Evolutionary conservation across 78 protist species (phyloP).

Genomic region (slime mould (Dictyostelium discoideum)): DNA sequence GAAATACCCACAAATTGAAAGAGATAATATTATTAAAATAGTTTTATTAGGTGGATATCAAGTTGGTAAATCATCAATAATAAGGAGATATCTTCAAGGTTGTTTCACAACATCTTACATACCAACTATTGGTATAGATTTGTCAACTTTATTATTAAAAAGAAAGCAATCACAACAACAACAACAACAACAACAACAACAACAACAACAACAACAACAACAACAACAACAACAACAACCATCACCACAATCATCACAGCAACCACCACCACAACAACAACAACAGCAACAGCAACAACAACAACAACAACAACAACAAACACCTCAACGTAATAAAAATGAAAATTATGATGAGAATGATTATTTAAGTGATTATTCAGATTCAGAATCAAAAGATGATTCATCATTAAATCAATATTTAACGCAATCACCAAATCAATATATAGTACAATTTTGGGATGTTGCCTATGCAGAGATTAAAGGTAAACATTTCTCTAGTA

Average conservation of each 20-base stretch:
- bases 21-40: constrained; percentile 6
- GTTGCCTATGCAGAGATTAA: constrained; percentile 54
- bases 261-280: background rate
- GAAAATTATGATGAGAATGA: background rate
- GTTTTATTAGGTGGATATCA: constrained; percentile 29
- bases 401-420: background rate
- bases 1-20: background rate
- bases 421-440: background rate
- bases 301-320: background rate
- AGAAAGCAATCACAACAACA: background rate
- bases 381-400: background rate
- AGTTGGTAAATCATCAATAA: constrained; percentile 57
- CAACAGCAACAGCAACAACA: background rate
- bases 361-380: background rate
- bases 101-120: constrained; percentile 55
- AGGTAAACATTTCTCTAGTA: constrained; percentile 16
- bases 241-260: background rate
- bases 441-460: constrained; percentile 43
- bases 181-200: too few species aligned
- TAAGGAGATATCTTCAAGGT: constrained; percentile 62
- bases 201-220: background rate
- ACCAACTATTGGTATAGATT: constrained; percentile 49
- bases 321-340: background rate
- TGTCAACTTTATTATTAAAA: constrained; percentile 30
- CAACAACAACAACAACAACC: background rate